Evolutionary conservation across 1,284 basidiomycete genomes (phyloP).

Genomic region (Anthracocystis setariae): DNA sequence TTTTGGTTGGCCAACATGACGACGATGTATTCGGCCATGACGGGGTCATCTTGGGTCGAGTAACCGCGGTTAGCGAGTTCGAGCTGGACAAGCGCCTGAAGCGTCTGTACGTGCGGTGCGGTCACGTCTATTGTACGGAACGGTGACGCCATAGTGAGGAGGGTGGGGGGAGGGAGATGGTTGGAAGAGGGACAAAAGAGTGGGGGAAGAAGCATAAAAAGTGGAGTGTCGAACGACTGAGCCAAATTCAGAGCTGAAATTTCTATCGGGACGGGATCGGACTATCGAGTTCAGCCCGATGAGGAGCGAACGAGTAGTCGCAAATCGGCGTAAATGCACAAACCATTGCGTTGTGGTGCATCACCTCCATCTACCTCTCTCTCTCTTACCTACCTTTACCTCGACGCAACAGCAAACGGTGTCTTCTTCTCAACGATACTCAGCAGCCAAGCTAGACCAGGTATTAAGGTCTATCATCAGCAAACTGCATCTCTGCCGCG

Average conservation of each 20-base stretch:
- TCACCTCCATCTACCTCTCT: too few relatives aligned
- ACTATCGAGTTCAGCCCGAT: too few relatives aligned
- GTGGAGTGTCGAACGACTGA: conserved; percentile 27
- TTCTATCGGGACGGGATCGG: conserved; percentile 6
- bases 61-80: conserved; percentile 54
- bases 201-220: background rate
- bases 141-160: conserved; percentile 19
- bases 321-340: too few relatives aligned
- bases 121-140: conserved; percentile 47
- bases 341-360: too few relatives aligned
- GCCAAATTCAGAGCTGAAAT: conserved; percentile 1
- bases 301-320: conserved; percentile 14
- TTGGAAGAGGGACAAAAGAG: background rate
- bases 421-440: too few relatives aligned
- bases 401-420: too few relatives aligned
- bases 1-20: conserved; percentile 67
- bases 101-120: conserved; percentile 27
- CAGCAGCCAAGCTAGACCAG: too few relatives aligned
- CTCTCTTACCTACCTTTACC: too few relatives aligned
- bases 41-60: conserved; percentile 51
- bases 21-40: conserved; percentile 67
- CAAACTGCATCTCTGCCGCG: too few relatives aligned
- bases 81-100: conserved; percentile 53
- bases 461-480: too few relatives aligned
- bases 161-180: background rate